Evolutionary conservation across 1,284 basidiomycete genomes (phyloP).

Genomic region (Sanghuangporus baumii): DNA sequence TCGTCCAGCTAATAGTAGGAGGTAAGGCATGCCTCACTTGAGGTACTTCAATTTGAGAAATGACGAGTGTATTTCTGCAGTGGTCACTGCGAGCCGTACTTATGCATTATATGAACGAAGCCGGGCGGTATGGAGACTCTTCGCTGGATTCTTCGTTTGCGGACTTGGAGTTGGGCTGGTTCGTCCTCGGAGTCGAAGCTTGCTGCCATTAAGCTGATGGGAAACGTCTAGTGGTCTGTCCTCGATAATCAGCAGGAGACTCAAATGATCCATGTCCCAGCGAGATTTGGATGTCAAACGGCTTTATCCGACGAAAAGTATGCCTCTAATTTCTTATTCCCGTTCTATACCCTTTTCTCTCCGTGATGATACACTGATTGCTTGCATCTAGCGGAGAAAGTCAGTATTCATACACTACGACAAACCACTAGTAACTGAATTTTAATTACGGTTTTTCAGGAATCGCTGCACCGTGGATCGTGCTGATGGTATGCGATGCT

Average conservation of each 20-base stretch:
- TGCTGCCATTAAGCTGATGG: not conserved
- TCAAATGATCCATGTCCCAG: not conserved
- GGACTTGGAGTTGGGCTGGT: not conserved
- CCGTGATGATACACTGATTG: not conserved
- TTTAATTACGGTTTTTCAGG: not conserved
- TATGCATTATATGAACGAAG: conserved; percentile 9
- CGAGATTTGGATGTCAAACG: conserved; percentile 1
- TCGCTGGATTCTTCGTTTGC: not conserved
- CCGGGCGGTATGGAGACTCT: not conserved
- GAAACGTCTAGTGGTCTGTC: not conserved
- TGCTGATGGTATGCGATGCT: not conserved
- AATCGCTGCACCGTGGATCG: not conserved
- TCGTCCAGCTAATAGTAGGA: conserved; percentile 4
- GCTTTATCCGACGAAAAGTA: not conserved
- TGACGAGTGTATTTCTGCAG: not conserved
- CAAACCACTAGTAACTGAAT: not conserved
- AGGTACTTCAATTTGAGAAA: not conserved
- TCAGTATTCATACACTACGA: not conserved
- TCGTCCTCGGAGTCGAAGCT: not conserved
- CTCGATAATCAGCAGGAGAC: not conserved
- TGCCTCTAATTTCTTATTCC: not conserved
- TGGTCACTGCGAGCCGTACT: conserved; percentile 1
- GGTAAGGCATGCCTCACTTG: not conserved
- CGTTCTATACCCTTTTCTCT: too few species aligned
- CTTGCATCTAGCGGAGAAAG: not conserved